phyloP scores from a whole-genome alignment of 2,329 filamentous ascomycete genomes.

The Decorospora gaudefroyi region DNA sequence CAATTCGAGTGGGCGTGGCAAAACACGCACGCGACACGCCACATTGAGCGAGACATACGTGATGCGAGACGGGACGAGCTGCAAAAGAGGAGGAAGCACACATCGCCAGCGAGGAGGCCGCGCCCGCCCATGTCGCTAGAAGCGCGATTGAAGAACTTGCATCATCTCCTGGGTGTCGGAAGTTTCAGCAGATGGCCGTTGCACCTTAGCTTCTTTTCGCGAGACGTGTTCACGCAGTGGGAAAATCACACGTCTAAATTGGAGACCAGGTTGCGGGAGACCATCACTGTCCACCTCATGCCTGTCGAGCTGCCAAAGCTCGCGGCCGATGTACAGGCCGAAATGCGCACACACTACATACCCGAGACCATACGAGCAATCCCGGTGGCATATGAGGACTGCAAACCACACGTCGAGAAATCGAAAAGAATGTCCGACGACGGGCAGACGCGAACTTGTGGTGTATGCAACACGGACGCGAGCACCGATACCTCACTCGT shows the following conservation, averaged over 20 bases:
- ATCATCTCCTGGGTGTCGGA: slow-evolving; percentile 75
- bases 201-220: slow-evolving; percentile 74
- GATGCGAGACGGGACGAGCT: slow-evolving; percentile 44
- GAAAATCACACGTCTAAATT: slow-evolving; percentile 52
- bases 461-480: slow-evolving; percentile 54
- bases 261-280: slow-evolving; percentile 30
- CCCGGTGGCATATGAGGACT: slow-evolving; percentile 58
- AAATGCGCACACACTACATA: slow-evolving; percentile 31
- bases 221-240: slow-evolving; percentile 74
- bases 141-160: slow-evolving; percentile 76
- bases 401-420: slow-evolving; percentile 59
- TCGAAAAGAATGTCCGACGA: slow-evolving; percentile 42
- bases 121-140: slow-evolving; percentile 64
- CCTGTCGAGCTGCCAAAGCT: slow-evolving; percentile 35
- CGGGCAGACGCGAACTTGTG: slow-evolving; percentile 46
- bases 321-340: slow-evolving; percentile 24
- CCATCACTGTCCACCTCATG: slow-evolving; percentile 37
- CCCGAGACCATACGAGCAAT: slow-evolving; percentile 49
- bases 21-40: slow-evolving; percentile 78
- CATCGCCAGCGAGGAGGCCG: slow-evolving; percentile 47
- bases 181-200: slow-evolving; percentile 87
- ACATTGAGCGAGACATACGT: slow-evolving; percentile 62
- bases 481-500: slow-evolving; percentile 49
- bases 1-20: slow-evolving; percentile 99
- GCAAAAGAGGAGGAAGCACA: slow-evolving; percentile 33